A percentile compares a stretch with the other conserved stretches of the same genome.
Evolutionary conservation across 2,329 filamentous ascomycete genomes (phyloP).

Genomic region (Nemania sp.): DNA sequence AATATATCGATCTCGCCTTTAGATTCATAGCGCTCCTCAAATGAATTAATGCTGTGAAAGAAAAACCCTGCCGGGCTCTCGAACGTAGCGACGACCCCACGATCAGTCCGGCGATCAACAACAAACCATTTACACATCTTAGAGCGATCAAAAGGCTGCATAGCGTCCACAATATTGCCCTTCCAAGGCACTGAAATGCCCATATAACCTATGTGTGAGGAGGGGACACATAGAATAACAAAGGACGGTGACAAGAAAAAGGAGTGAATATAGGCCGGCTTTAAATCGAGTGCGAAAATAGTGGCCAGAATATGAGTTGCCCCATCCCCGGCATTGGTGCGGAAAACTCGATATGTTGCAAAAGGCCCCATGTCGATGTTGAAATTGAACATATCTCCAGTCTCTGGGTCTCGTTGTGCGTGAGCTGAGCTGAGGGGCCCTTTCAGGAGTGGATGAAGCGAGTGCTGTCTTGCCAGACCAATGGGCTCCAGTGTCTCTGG

Average conservation of each 20-base stretch:
- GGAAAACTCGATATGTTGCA: constrained; percentile 76
- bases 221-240: constrained; percentile 79
- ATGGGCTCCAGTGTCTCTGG: constrained; percentile 79
- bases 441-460: constrained; percentile 74
- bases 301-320: constrained; percentile 78
- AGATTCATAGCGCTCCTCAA: constrained; percentile 66
- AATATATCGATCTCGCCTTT: constrained; percentile 64
- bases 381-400: constrained; percentile 83
- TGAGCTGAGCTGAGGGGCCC: constrained; percentile 79
- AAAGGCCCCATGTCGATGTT: constrained; percentile 74
- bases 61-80: constrained; percentile 77
- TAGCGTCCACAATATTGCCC: constrained; percentile 75
- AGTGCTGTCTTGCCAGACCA: constrained; percentile 68
- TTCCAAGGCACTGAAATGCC: constrained; percentile 74
- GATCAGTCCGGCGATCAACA: constrained; percentile 71
- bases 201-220: constrained; percentile 67
- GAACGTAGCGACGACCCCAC: constrained; percentile 76
- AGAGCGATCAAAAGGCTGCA: constrained; percentile 70
- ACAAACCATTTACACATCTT: constrained; percentile 77
- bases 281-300: constrained; percentile 62
- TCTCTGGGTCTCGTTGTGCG: constrained; percentile 75
- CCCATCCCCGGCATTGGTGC: constrained; percentile 70
- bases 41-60: constrained; percentile 85
- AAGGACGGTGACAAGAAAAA: constrained; percentile 79
- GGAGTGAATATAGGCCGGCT: constrained; percentile 83